These are phyloP conservation scores for Trifolium pratense DNA, from an alignment of 306 rosid species.

Conservation along the genomic window DNA sequence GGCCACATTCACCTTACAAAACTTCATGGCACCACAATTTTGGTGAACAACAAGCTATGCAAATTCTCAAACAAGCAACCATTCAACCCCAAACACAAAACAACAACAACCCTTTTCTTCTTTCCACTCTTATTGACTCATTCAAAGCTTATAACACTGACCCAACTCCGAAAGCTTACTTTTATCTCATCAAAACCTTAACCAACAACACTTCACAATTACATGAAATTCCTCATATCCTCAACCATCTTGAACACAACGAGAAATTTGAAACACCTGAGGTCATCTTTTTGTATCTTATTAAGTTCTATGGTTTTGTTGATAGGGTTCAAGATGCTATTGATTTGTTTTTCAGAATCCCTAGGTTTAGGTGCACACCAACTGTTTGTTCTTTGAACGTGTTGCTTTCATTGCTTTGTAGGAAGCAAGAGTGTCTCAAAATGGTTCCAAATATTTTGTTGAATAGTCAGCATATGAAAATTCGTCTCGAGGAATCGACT, in stretches of 20 bases:
- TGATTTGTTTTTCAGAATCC: slow-evolving; percentile 63
- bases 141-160: slow-evolving; percentile 59
- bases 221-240: slow-evolving; percentile 54
- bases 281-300: slow-evolving; percentile 52
- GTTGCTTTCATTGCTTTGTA: slow-evolving; percentile 65
- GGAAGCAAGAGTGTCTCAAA: slow-evolving; percentile 51
- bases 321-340: slow-evolving; percentile 61
- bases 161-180: slow-evolving; percentile 77
- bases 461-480: slow-evolving; percentile 60
- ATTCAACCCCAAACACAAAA: slow-evolving; percentile 13
- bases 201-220: slow-evolving; percentile 47
- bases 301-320: slow-evolving; percentile 47
- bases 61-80: slow-evolving; percentile 52
- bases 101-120: slow-evolving; percentile 54
- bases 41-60: slow-evolving; percentile 65
- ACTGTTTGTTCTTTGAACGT: slow-evolving; percentile 65
- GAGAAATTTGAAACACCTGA: slow-evolving; percentile 71
- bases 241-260: slow-evolving; percentile 55
- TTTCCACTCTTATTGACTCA: slow-evolving; percentile 62
- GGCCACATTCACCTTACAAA: slow-evolving; percentile 77
- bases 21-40: slow-evolving; percentile 72
- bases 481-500: slow-evolving; percentile 70
- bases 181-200: slow-evolving; percentile 63
- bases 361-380: slow-evolving; percentile 77
- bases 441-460: slow-evolving; percentile 71